Evolutionary conservation across 1,139 yeast species (phyloP).

Genomic region (Suhomyces ambrosiae): DNA sequence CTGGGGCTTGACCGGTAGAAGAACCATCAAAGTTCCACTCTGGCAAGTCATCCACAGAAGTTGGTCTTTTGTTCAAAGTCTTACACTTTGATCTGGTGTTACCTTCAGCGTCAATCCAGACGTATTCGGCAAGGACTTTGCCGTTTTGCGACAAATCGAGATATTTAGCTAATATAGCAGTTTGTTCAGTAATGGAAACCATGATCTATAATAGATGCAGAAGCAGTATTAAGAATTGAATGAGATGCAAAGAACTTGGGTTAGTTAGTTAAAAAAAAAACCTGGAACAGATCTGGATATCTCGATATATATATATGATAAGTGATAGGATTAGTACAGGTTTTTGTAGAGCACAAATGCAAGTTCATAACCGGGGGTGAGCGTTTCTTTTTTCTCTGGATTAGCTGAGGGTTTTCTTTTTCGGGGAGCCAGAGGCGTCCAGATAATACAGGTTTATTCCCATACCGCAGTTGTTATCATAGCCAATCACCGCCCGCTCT

Average conservation of each 20-base stretch:
- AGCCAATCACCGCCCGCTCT: conserved; percentile 11
- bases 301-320: conserved; percentile 3
- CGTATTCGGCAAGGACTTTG: conserved; percentile 88
- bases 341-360: conserved; percentile 2
- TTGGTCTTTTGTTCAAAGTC: conserved; percentile 71
- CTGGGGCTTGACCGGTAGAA: conserved; percentile 98
- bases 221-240: conserved; percentile 2
- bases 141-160: conserved; percentile 84
- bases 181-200: conserved; percentile 63
- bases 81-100: conserved; percentile 92
- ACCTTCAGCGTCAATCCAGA: conserved; percentile 96
- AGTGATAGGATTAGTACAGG: conserved; percentile 1
- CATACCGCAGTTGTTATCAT: conserved; percentile 8
- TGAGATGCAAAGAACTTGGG: conserved; percentile 6
- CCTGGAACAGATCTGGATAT: background rate
- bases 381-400: conserved; percentile 6
- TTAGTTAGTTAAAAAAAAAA: conserved; percentile 2
- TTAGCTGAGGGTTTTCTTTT: conserved; percentile 1
- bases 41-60: conserved; percentile 82
- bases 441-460: conserved; percentile 2
- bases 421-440: conserved; percentile 1
- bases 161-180: conserved; percentile 79
- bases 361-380: background rate
- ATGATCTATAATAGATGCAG: conserved; percentile 11
- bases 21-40: conserved; percentile 99